Evolutionary conservation across 2,329 filamentous ascomycete genomes (phyloP).

Genomic region (Chaetoscypha palmicola): DNA sequence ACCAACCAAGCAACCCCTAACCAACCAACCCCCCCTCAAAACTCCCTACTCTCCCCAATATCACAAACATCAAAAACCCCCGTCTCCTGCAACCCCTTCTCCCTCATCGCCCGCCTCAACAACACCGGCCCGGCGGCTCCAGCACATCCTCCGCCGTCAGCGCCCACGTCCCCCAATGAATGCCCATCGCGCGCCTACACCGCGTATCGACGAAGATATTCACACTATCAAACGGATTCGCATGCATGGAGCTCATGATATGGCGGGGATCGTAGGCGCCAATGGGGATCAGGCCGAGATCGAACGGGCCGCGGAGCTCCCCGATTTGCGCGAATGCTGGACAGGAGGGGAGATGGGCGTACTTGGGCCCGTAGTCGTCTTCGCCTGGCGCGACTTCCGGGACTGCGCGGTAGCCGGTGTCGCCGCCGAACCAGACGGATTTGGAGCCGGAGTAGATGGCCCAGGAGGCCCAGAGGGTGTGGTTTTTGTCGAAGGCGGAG

Average conservation of each 20-base stretch:
- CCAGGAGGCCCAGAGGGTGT: constrained; percentile 85
- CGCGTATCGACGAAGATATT: constrained; percentile 80
- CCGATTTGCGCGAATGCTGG: constrained; percentile 84
- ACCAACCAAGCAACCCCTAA: too few relatives aligned
- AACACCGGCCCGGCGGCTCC: constrained; percentile 70
- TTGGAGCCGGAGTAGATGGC: constrained; percentile 63
- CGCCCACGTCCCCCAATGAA: constrained; percentile 89
- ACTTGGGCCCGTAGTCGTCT: constrained; percentile 65
- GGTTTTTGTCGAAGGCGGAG: constrained; percentile 55
- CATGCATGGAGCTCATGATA: constrained; percentile 73
- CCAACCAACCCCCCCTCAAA: too few relatives aligned
- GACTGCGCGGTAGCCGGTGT: constrained; percentile 82
- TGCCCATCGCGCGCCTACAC: constrained; percentile 69
- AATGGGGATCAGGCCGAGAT: constrained; percentile 85
- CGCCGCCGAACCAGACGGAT: constrained; percentile 81
- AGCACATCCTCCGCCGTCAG: constrained; percentile 71
- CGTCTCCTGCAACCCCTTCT: constrained; percentile 54
- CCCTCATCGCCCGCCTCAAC: constrained; percentile 62
- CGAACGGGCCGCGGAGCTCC: constrained; percentile 72
- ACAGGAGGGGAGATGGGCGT: constrained; percentile 63
- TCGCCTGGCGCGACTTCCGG: constrained; percentile 49
- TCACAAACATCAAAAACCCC: constrained; percentile 11
- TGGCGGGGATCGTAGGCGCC: constrained; percentile 71
- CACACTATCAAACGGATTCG: constrained; percentile 76
- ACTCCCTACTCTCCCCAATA: constrained; percentile 11